These are phyloP conservation scores for Colletotrichum costaricense DNA, from an alignment of 2,329 filamentous ascomycete genomes.

Conservation along the genomic window DNA sequence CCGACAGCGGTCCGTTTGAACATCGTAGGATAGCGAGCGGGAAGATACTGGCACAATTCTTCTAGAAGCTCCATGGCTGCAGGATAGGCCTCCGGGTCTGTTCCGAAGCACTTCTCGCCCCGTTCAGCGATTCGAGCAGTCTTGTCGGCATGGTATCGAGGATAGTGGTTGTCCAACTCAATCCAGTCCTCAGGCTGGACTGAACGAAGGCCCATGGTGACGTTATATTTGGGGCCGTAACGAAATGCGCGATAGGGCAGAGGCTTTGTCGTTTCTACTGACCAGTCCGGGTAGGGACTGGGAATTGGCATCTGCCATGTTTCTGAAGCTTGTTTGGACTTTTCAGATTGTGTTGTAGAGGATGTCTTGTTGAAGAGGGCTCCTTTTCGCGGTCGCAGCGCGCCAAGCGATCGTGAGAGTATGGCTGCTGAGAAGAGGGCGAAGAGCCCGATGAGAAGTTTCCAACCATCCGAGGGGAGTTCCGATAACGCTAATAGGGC, in stretches of 20 bases:
- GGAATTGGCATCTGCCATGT: constrained; percentile 70
- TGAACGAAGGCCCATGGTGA: constrained; percentile 81
- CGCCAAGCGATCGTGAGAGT: constrained; percentile 1
- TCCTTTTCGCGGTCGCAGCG: background rate
- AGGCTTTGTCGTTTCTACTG: constrained; percentile 74
- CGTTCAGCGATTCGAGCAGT: constrained; percentile 74
- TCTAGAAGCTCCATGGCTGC: constrained; percentile 82
- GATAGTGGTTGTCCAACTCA: constrained; percentile 84
- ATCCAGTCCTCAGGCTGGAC: constrained; percentile 82
- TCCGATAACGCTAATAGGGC: background rate
- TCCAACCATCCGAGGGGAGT: constrained; percentile 12
- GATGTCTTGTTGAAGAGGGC: background rate
- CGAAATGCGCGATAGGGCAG: constrained; percentile 83
- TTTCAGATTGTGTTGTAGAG: background rate
- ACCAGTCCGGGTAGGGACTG: constrained; percentile 75
- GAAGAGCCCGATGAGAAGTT: constrained; percentile 16
- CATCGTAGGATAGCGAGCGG: constrained; percentile 78
- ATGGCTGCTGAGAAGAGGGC: constrained; percentile 3
- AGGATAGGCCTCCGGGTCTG: constrained; percentile 76
- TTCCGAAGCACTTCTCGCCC: constrained; percentile 74
- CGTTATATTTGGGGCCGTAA: constrained; percentile 80
- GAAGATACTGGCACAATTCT: constrained; percentile 77
- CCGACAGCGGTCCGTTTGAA: constrained; percentile 73
- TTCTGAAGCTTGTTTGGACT: background rate
- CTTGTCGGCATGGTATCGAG: constrained; percentile 79